phyloP scores from a whole-genome alignment of 2,329 filamentous ascomycete species.

The Thermoascus crustaceus region DNA sequence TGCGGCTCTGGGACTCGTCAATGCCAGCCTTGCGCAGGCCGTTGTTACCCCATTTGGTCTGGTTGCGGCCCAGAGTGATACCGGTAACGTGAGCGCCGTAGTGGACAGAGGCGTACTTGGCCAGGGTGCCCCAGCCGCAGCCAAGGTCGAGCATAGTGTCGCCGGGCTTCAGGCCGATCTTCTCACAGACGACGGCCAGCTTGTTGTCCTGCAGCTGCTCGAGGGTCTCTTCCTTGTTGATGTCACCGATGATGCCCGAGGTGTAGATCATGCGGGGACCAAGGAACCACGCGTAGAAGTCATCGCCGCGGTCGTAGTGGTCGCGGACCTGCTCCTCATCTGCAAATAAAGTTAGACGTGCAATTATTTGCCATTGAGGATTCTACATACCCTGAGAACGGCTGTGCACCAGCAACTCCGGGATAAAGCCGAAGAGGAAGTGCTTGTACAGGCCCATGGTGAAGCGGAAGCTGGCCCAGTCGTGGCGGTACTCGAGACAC shows the following conservation, averaged over 20 bases:
- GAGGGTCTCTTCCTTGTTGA: slow-evolving; percentile 77
- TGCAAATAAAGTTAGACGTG: slow-evolving; percentile 29
- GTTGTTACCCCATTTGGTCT: slow-evolving; percentile 93
- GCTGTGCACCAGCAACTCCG: slow-evolving; percentile 87
- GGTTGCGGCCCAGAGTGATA: slow-evolving; percentile 90
- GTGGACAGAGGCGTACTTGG: slow-evolving; percentile 85
- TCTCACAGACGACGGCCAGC: slow-evolving; percentile 87
- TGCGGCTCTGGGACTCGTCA: slow-evolving; percentile 77
- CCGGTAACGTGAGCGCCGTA: slow-evolving; percentile 81
- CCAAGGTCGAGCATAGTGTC: slow-evolving; percentile 89
- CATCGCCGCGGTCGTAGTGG: slow-evolving; percentile 95
- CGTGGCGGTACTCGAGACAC: slow-evolving; percentile 84
- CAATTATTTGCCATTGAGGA: neutral
- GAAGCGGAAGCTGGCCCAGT: slow-evolving; percentile 94
- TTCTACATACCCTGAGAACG: slow-evolving; percentile 63
- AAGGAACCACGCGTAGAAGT: slow-evolving; percentile 98
- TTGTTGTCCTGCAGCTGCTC: slow-evolving; percentile 99
- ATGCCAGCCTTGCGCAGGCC: slow-evolving; percentile 76
- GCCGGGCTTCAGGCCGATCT: slow-evolving; percentile 74
- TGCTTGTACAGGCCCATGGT: slow-evolving; percentile 77
- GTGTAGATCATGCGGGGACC: slow-evolving; percentile 99
- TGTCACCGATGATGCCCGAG: slow-evolving; percentile 83
- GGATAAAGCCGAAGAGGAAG: slow-evolving; percentile 79
- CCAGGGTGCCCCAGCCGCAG: slow-evolving; percentile 95
- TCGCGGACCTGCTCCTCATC: slow-evolving; percentile 97